Evolutionary conservation across 2,329 filamentous ascomycete species (phyloP).

Genomic region (Nannizziopsis barbatae): DNA sequence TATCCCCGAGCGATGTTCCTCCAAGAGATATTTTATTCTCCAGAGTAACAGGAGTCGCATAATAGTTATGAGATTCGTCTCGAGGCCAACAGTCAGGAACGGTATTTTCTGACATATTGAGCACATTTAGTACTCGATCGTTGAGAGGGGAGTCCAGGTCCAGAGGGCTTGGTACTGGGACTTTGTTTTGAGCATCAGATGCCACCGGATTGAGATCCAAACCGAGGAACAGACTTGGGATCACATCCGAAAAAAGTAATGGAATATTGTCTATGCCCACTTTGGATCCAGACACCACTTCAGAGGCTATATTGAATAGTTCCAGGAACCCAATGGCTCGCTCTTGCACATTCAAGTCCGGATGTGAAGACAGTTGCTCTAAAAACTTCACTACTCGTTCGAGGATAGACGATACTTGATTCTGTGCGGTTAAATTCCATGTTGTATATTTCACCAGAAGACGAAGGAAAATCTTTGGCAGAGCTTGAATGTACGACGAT

Average conservation of each 20-base stretch:
- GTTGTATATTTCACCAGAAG: constrained; percentile 55
- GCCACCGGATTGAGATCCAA: constrained; percentile 90
- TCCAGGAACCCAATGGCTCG: constrained; percentile 87
- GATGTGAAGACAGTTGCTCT: constrained; percentile 68
- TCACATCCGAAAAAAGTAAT: constrained; percentile 75
- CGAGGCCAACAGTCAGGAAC: constrained; percentile 41
- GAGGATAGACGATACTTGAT: constrained; percentile 63
- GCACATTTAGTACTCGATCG: constrained; percentile 54
- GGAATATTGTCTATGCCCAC: constrained; percentile 50
- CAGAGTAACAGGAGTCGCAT: constrained; percentile 23
- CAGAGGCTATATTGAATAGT: constrained; percentile 71
- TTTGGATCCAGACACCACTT: constrained; percentile 46
- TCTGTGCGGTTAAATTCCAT: constrained; percentile 66
- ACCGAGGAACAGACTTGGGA: constrained; percentile 75
- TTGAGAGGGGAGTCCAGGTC: constrained; percentile 78
- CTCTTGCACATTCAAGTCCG: constrained; percentile 87
- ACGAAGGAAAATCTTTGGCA: constrained; percentile 70
- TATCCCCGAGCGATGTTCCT: constrained; percentile 18
- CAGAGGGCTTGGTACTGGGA: constrained; percentile 64
- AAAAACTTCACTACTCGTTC: constrained; percentile 71
- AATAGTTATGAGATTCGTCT: constrained; percentile 29
- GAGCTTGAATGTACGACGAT: constrained; percentile 70
- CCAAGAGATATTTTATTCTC: constrained; percentile 17
- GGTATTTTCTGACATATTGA: constrained; percentile 46
- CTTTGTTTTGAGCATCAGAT: constrained; percentile 67